Conservation (phyloP, 768 basidiomycete genomes). For the Fibroporia radiculosa region DNA sequence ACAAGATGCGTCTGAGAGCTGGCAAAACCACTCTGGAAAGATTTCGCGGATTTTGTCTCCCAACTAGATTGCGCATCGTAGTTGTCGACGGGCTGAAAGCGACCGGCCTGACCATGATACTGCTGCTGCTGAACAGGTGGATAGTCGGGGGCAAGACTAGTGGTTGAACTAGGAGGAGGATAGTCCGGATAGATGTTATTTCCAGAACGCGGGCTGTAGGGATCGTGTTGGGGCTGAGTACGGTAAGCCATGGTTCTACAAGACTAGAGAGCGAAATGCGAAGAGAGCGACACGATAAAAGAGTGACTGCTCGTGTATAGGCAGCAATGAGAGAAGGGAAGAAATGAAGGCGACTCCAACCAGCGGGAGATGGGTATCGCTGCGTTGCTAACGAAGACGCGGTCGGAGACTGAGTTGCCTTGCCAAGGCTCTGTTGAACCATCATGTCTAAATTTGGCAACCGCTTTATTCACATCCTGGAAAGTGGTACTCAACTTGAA, state of each 20-base stretch:
- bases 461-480: too few species aligned
- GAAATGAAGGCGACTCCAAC: too few species aligned
- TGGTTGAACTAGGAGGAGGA: conserved; percentile 8
- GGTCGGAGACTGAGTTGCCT: too few species aligned
- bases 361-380: too few species aligned
- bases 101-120: conserved; percentile 7
- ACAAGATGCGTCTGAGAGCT: conserved; percentile 72
- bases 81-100: conserved; percentile 12
- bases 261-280: neutral
- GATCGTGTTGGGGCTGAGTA: conserved; percentile 18
- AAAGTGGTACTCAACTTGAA: too few species aligned
- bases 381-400: too few species aligned
- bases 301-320: neutral
- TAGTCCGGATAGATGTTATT: conserved; percentile 12
- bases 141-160: conserved; percentile 11
- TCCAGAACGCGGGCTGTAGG: conserved; percentile 13
- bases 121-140: conserved; percentile 12
- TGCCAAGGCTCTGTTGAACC: too few species aligned
- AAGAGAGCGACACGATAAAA: neutral
- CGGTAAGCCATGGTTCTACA: conserved; percentile 22
- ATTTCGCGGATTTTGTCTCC: conserved; percentile 49
- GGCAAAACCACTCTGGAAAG: conserved; percentile 55
- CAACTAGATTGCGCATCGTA: conserved; percentile 25
- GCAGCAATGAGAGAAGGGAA: neutral
- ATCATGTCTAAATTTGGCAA: too few species aligned